A percentile compares a stretch with the other conserved stretches of the same genome.
Conservation (phyloP, 2,329 filamentous ascomycete species). For the Neocatenulostroma microsporum region DNA sequence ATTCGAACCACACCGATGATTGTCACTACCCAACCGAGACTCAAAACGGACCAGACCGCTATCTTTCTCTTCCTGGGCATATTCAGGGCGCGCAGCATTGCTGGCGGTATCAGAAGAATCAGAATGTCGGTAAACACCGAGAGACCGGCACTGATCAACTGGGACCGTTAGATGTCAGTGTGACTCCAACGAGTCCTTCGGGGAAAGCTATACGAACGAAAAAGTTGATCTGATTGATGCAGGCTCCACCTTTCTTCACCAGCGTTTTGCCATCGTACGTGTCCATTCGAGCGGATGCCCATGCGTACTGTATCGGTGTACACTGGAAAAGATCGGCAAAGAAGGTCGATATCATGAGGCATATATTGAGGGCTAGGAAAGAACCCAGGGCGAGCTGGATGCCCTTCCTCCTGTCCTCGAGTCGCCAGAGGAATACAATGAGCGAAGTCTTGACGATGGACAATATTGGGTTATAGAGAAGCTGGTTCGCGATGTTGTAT, state of each 20-base stretch:
- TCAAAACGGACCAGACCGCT: constrained; percentile 27
- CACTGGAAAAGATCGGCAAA: constrained; percentile 32
- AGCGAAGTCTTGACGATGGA: constrained; percentile 31
- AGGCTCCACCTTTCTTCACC: too few species aligned
- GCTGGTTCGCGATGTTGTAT: constrained; percentile 30
- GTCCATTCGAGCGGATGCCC: too few species aligned
- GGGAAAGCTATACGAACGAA: too few species aligned
- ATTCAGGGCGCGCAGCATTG: constrained; percentile 38
- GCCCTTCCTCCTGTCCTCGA: constrained; percentile 26
- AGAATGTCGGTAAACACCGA: constrained; percentile 35
- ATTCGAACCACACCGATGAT: constrained; percentile 28
- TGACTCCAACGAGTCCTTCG: too few species aligned
- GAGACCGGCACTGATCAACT: constrained; percentile 26
- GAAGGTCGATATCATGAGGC: constrained; percentile 29
- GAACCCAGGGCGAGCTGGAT: constrained; percentile 28
- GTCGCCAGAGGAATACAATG: constrained; percentile 32
- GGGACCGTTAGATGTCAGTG: too few species aligned
- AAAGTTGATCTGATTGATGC: too few species aligned
- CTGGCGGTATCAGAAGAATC: constrained; percentile 34
- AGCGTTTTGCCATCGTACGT: too few species aligned
- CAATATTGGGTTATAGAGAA: constrained; percentile 33
- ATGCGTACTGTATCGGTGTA: constrained; percentile 23
- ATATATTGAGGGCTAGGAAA: constrained; percentile 29
- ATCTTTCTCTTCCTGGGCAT: constrained; percentile 35
- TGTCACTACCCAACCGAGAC: constrained; percentile 24